Evolutionary conservation across 2,329 filamentous ascomycete species (phyloP).

Genomic region (Pseudocercospora eumusae): DNA sequence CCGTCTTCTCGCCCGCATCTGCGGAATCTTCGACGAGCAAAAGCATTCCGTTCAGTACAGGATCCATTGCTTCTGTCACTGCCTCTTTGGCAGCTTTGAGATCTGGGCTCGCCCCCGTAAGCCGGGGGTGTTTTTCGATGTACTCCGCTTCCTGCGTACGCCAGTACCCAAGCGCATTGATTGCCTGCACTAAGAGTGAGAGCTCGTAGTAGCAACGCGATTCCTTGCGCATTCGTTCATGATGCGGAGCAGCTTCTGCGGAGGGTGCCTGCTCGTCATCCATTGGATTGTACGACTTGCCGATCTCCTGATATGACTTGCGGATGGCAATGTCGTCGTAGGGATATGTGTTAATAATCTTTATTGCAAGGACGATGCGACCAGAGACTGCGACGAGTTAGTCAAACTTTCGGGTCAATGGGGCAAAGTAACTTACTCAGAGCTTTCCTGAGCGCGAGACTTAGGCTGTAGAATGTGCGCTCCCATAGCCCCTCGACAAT

Average conservation of each 20-base stretch:
- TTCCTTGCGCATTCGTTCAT: constrained; percentile 33
- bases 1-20: constrained; percentile 55
- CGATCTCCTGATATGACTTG: constrained; percentile 46
- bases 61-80: constrained; percentile 44
- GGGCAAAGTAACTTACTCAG: constrained; percentile 63
- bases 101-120: constrained; percentile 28
- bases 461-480: constrained; percentile 67
- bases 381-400: constrained; percentile 44
- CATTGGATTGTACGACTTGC: constrained; percentile 44
- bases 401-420: constrained; percentile 9
- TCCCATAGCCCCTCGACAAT: constrained; percentile 72
- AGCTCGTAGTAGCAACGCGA: constrained; percentile 47
- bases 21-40: constrained; percentile 30
- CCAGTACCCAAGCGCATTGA: constrained; percentile 49
- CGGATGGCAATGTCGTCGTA: constrained; percentile 49
- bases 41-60: constrained; percentile 39
- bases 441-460: constrained; percentile 78
- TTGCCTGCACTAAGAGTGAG: constrained; percentile 46
- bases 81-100: constrained; percentile 45
- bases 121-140: constrained; percentile 29
- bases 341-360: constrained; percentile 54
- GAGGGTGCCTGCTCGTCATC: constrained; percentile 27
- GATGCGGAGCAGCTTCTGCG: constrained; percentile 25
- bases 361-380: constrained; percentile 57
- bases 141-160: constrained; percentile 45